Percentiles rank a stretch among this genome's conserved stretches.
These are phyloP conservation scores for Neocatenulostroma microsporum DNA, from an alignment of 2,329 filamentous ascomycete genomes.

Conservation along the genomic window DNA sequence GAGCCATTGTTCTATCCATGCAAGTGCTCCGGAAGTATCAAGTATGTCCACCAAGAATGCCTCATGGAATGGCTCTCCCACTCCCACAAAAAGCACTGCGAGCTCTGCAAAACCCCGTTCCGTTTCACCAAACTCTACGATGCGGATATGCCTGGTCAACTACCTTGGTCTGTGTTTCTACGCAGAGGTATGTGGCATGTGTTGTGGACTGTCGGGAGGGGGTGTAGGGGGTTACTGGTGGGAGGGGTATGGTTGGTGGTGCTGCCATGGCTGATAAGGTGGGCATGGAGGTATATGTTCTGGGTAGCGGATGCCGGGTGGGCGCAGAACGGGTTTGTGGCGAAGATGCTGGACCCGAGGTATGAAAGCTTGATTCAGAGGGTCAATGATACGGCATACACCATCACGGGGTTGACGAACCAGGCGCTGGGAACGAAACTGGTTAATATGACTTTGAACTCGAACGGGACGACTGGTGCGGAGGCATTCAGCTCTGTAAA, in stretches of 20 bases:
- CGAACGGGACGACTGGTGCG: not conserved
- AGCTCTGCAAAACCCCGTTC: slow-evolving; percentile 97
- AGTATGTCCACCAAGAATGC: slow-evolving; percentile 95
- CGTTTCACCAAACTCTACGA: slow-evolving; percentile 97
- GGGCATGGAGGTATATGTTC: slow-evolving; percentile 88
- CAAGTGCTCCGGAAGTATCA: slow-evolving; percentile 98
- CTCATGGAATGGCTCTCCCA: slow-evolving; percentile 98
- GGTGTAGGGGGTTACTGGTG: slow-evolving; percentile 63
- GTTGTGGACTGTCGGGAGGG: slow-evolving; percentile 31
- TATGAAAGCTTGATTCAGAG: slow-evolving; percentile 2
- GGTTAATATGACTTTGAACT: not conserved
- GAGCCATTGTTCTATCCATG: slow-evolving; percentile 95
- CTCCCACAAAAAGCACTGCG: slow-evolving; percentile 98
- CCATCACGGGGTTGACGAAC: not conserved
- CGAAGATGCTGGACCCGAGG: slow-evolving; percentile 15
- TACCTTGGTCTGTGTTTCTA: slow-evolving; percentile 74
- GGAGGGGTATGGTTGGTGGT: slow-evolving; percentile 79
- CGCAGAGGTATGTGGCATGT: slow-evolving; percentile 69
- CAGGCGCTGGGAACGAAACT: not conserved
- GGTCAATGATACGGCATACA: slow-evolving; percentile 5
- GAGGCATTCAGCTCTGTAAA: not conserved
- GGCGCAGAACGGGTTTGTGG: slow-evolving; percentile 37
- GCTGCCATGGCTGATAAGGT: slow-evolving; percentile 83
- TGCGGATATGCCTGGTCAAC: slow-evolving; percentile 77
- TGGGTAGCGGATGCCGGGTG: slow-evolving; percentile 81